phyloP scores from a whole-genome alignment of 2,329 filamentous ascomycete genomes.

The Scedosporium aurantiacum region DNA sequence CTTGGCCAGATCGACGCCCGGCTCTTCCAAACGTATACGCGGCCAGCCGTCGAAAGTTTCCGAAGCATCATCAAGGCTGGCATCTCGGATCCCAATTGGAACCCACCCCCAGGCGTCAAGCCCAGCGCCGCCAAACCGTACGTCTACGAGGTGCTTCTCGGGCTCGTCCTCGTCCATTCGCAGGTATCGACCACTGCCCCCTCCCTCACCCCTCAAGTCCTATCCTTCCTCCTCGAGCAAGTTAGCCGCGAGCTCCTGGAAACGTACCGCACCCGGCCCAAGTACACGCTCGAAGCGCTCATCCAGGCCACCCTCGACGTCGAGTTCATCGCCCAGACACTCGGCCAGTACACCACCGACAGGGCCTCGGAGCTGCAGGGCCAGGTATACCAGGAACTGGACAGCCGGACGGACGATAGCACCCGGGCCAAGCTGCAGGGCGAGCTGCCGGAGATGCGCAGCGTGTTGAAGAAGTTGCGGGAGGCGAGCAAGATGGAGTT shows the following conservation, averaged over 20 bases:
- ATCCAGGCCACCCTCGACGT: constrained; percentile 98
- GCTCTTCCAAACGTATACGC: constrained; percentile 86
- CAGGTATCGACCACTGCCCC: constrained; percentile 73
- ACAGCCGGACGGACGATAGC: constrained; percentile 79
- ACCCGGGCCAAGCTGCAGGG: constrained; percentile 69
- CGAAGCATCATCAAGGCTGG: constrained; percentile 61
- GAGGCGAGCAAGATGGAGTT: constrained; percentile 80
- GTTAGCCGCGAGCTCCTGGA: constrained; percentile 69
- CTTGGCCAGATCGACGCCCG: constrained; percentile 81
- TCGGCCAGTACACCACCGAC: constrained; percentile 81
- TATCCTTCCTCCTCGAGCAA: constrained; percentile 79
- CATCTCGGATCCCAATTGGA: constrained; percentile 62
- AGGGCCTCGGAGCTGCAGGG: constrained; percentile 71
- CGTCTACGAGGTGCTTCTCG: constrained; percentile 76
- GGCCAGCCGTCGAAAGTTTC: constrained; percentile 59
- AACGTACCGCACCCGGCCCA: constrained; percentile 57
- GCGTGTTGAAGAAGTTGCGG: constrained; percentile 70
- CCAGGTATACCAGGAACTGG: constrained; percentile 84
- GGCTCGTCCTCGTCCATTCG: constrained; percentile 81
- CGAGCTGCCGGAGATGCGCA: constrained; percentile 83
- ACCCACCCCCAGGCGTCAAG: constrained; percentile 41
- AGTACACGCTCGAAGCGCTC: constrained; percentile 67
- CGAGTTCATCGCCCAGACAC: constrained; percentile 90
- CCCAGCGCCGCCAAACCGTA: constrained; percentile 76
- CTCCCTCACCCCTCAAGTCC: constrained; percentile 65